phyloP scores from a whole-genome alignment of 202 grass and related monocot genomes.

The Zizania palustris region DNA sequence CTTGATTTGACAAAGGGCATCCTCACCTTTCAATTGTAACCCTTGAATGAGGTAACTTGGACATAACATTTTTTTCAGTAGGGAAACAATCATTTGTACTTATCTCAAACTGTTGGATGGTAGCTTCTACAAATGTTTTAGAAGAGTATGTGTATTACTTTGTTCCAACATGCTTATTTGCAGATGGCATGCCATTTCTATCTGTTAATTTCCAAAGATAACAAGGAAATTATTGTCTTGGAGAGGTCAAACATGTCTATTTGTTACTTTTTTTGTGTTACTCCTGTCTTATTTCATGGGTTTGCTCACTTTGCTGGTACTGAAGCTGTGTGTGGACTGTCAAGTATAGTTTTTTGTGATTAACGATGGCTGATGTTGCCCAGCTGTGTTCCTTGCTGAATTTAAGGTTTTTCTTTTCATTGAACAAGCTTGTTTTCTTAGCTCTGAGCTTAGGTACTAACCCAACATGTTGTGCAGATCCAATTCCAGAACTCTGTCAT shows the following conservation, averaged over 20 bases:
- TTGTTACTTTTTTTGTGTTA: conserved; percentile 19
- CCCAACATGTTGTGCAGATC: neutral
- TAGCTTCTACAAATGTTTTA: conserved; percentile 8
- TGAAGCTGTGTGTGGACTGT: neutral
- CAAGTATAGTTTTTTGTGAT: conserved; percentile 3
- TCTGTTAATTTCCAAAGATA: neutral
- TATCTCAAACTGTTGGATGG: neutral
- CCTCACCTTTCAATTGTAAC: conserved; percentile 19
- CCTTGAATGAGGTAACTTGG: neutral
- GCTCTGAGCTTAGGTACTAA: neutral
- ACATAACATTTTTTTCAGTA: neutral
- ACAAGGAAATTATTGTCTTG: neutral
- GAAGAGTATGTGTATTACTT: neutral
- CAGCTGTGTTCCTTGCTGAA: neutral
- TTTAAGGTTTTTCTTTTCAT: neutral
- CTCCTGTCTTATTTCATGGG: neutral
- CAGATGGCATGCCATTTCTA: neutral
- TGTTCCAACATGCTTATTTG: neutral
- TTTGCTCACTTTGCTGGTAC: conserved; percentile 7
- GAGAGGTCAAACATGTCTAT: neutral
- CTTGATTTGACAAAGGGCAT: conserved; percentile 9
- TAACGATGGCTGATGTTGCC: neutral
- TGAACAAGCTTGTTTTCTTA: neutral
- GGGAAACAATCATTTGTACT: neutral
- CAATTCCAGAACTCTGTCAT: neutral